phyloP scores from a whole-genome alignment of 2,329 filamentous ascomycete genomes.

The Cercospora brassicicola region DNA sequence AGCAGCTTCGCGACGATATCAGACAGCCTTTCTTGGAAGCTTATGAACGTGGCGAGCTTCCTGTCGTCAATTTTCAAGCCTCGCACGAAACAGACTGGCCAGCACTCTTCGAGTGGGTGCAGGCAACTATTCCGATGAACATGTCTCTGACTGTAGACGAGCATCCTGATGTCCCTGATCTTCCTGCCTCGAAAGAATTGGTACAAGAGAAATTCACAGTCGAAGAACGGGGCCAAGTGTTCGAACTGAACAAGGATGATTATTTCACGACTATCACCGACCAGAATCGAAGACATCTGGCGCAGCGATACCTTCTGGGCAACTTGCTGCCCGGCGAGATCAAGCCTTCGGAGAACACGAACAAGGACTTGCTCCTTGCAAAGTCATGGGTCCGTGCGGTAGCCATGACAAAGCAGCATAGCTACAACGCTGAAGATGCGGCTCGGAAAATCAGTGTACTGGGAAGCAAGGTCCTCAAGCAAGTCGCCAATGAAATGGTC shows the following conservation, averaged over 20 bases:
- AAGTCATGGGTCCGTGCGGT: slow-evolving; percentile 51
- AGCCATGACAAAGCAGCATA: slow-evolving; percentile 43
- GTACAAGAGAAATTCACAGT: slow-evolving; percentile 22
- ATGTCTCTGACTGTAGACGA: slow-evolving; percentile 28
- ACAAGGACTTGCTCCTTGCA: slow-evolving; percentile 33
- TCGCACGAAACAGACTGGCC: slow-evolving; percentile 68
- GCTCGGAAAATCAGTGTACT: slow-evolving; percentile 43
- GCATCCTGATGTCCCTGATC: slow-evolving; percentile 39
- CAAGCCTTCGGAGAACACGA: slow-evolving; percentile 16
- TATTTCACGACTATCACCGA: slow-evolving; percentile 28
- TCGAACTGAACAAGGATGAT: slow-evolving; percentile 22
- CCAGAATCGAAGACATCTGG: slow-evolving; percentile 24
- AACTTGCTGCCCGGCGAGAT: slow-evolving; percentile 13
- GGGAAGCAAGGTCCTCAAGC: slow-evolving; percentile 37
- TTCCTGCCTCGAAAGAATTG: slow-evolving; percentile 18
- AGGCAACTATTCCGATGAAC: slow-evolving; percentile 43
- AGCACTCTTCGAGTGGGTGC: slow-evolving; percentile 65
- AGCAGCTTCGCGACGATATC: slow-evolving; percentile 62
- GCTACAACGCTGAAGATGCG: slow-evolving; percentile 44
- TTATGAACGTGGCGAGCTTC: slow-evolving; percentile 63
- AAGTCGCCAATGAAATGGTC: slow-evolving; percentile 59
- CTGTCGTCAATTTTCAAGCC: slow-evolving; percentile 63
- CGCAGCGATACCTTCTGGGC: slow-evolving; percentile 23
- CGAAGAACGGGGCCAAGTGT: slow-evolving; percentile 13
- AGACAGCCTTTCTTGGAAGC: slow-evolving; percentile 65